Base-by-base conservation (phyloP, 345 rosid species). In the Gossypium thurberi region DNA sequence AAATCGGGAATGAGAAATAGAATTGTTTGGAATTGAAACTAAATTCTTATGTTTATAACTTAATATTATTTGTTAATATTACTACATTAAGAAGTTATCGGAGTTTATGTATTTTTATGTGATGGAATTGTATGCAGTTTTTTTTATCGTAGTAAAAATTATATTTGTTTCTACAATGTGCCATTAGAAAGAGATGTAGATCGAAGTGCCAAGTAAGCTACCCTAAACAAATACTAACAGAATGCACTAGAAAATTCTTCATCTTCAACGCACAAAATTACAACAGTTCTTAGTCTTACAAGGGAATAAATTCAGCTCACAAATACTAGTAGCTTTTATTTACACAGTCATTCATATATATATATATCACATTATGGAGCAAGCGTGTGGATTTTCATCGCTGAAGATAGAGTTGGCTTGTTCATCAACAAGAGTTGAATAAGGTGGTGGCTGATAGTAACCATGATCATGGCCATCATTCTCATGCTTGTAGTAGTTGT, bases 311-410 rank as follows among this genome's bases (percentile, higher is more conserved):
- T 17, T 8, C 28, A 18, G 44, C 69, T 33, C 70, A 48, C 5
- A 25, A 59, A 60, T 33, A 33, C 1, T 6, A 47, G 1, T 8
- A 8, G 1, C n/a, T 67, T 48, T 11, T 58, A 23, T 58, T 25
- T 58, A 23, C 11, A 47, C 3, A 3, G 7, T 2, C 23, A 51
- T 20, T 14, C 26, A 47, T 18, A n/a, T 20, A 6, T 6, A 3
- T 20, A 65, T 10, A 12, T 26, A 9, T 69, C 50, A 88, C 91
- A 89, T 87, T 10, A 89, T 83, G 23, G 84, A 74, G 67, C 97
- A 91, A 81, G 93, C 92, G 74, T 91, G 84, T 25, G 93, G 95
- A 76, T 91, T 91, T 2, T 91, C 98, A 63, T 93, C 95, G 50
- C 86, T 88, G 56, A 91, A 91, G 79, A 91, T 10, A 63, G 89